Percentiles rank a stretch among this genome's conserved stretches.
These are phyloP conservation scores for Dorcoceras hygrometricum DNA, from an alignment of 257 asterid species.

Conservation along the genomic window DNA sequence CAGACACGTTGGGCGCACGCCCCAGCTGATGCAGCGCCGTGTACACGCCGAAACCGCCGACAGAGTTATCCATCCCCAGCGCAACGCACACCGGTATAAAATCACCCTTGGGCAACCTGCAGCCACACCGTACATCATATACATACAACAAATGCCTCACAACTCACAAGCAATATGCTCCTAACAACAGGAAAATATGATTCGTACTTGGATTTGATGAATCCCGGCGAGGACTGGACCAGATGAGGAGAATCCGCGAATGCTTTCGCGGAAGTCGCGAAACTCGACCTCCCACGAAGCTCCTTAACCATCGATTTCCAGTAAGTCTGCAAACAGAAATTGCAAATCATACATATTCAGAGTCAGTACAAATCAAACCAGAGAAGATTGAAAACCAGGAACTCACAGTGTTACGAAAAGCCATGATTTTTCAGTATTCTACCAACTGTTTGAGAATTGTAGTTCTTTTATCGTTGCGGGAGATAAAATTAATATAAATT, in stretches of 20 bases:
- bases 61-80: constrained; percentile 44
- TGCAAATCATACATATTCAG: no score
- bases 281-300: constrained; percentile 25
- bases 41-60: constrained; percentile 42
- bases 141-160: no score
- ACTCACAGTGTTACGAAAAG: not conserved
- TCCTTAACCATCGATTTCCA: constrained; percentile 19
- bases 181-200: no score
- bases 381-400: no score
- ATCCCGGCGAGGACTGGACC: constrained; percentile 10
- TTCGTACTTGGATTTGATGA: constrained; percentile 31
- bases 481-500: not conserved
- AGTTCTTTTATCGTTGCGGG: not conserved
- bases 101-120: constrained; percentile 49
- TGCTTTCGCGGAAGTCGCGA: constrained; percentile 26
- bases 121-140: no score
- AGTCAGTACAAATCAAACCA: no score
- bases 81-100: constrained; percentile 47
- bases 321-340: constrained; percentile 27
- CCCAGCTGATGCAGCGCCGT: constrained; percentile 52
- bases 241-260: not conserved
- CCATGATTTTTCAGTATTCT: not conserved
- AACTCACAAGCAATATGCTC: no score
- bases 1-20: constrained; percentile 51
- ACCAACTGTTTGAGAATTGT: no score